Base-by-base conservation (phyloP, 140 eudicot species). In the Oenanthe javanica region DNA sequence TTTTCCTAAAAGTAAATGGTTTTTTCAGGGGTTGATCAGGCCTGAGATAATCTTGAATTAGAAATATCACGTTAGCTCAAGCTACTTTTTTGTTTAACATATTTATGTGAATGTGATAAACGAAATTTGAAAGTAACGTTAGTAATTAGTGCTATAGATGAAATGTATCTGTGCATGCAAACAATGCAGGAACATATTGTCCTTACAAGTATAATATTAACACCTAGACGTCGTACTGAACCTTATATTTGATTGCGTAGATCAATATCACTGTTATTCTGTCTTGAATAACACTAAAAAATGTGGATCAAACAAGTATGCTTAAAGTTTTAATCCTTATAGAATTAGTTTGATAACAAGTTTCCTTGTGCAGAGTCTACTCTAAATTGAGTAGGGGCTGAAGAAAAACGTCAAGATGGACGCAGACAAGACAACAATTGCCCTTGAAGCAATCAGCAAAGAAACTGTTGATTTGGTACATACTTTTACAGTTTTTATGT, bases 401-500 rank as follows among this genome's bases (percentile, higher is more conserved):
- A 75, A 75, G 36, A 47, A 23, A 36, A 48, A 4, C 13, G 61
- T 49, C 47, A 16, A 75, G 79, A 75, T 75, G 79, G 79, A 75
- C 0, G 64, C 45, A 36, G 79, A 75, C 63, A 75, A 49, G 63
- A 75, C 79, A 75, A 75, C 79, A 27, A 48, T 75, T 75, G 79
- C 79, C 47, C 79, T 75, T 0, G 79, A 75, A 49, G 79, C 79
- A 49, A 75, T 75, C 59, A 75, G 79, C 79, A 75, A 75, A 49
- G 79, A 75, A 49, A 75, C 79, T 75, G 79, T 75, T 25, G 79
- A 75, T 75, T 75, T 75, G 79, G 79, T 75, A 75, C 63, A 27
- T 75, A 18, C 25, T 27, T 25, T 3, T 49, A 25, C 36, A 48
- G 5, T 49, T 49, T 12, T 49, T 52, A 75, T n/a, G 47, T 75